Percentiles rank a stretch among this genome's conserved stretches.
These are phyloP conservation scores for Striga hermonthica DNA, from an alignment of 305 asterid species.

Conservation along the genomic window DNA sequence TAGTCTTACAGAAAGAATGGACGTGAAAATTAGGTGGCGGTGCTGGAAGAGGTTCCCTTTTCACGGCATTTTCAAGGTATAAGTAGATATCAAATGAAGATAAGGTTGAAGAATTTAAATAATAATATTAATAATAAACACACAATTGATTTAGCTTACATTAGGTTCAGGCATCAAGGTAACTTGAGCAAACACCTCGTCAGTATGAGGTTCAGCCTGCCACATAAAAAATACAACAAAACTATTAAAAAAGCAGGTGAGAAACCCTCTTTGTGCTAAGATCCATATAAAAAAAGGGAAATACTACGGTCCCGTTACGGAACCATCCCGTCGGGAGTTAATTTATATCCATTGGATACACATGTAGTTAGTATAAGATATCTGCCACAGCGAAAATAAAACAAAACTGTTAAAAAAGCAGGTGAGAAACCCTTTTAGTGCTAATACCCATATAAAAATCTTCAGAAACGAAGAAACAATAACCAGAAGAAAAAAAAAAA, in stretches of 20 bases:
- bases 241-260: neutral
- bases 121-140: too few relatives aligned
- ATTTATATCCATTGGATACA: too few relatives aligned
- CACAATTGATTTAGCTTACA: constrained; percentile 40
- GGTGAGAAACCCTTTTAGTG: too few relatives aligned
- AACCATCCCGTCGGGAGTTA: too few relatives aligned
- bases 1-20: constrained; percentile 88
- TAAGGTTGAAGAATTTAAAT: neutral
- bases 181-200: constrained; percentile 88
- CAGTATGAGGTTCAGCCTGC: constrained; percentile 94
- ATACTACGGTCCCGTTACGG: too few relatives aligned
- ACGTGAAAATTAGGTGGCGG: constrained; percentile 61
- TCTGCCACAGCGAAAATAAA: too few relatives aligned
- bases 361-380: too few relatives aligned
- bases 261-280: neutral
- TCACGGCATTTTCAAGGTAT: constrained; percentile 45
- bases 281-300: too few relatives aligned
- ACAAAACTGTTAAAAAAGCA: too few relatives aligned
- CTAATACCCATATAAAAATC: neutral
- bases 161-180: constrained; percentile 68
- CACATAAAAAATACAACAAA: constrained; percentile 5
- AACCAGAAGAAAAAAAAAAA: too few relatives aligned
- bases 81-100: neutral
- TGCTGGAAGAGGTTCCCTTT: constrained; percentile 55
- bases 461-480: neutral